phyloP scores from a whole-genome alignment of 805 yeast genomes.

The Ogataea corticis region DNA sequence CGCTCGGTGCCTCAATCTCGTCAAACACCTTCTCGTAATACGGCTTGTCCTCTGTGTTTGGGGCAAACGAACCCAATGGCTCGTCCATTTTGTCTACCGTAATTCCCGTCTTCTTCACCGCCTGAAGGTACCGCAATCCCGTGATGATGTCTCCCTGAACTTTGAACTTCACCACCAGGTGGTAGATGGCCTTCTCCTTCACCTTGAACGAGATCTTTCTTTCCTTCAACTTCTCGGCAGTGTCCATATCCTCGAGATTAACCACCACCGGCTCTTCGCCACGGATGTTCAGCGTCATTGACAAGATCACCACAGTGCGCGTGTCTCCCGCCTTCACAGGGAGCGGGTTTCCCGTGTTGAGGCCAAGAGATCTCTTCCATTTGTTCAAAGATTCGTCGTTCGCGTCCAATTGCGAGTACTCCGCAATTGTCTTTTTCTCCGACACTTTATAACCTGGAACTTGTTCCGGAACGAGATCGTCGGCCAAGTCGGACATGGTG shows the following conservation, averaged over 20 bases:
- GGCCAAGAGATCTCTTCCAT: slow-evolving; percentile 89
- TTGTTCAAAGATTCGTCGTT: slow-evolving; percentile 87
- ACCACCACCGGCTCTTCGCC: slow-evolving; percentile 69
- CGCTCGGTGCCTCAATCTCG: slow-evolving; percentile 89
- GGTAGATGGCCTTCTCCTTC: slow-evolving; percentile 76
- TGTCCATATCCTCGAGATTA: slow-evolving; percentile 60
- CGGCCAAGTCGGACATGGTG: slow-evolving; percentile 30
- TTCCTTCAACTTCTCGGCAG: slow-evolving; percentile 52
- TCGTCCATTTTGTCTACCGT: slow-evolving; percentile 84
- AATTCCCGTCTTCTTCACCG: slow-evolving; percentile 83
- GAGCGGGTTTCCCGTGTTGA: slow-evolving; percentile 55
- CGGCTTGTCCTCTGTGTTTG: slow-evolving; percentile 79
- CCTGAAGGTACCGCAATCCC: slow-evolving; percentile 83
- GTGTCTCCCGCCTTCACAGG: slow-evolving; percentile 72
- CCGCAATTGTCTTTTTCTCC: slow-evolving; percentile 77
- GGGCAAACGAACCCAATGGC: slow-evolving; percentile 89
- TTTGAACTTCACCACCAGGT: slow-evolving; percentile 71
- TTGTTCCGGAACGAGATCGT: slow-evolving; percentile 62
- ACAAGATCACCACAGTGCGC: slow-evolving; percentile 75
- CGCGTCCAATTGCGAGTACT: slow-evolving; percentile 80
- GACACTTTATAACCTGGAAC: slow-evolving; percentile 65
- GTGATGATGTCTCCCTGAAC: slow-evolving; percentile 85
- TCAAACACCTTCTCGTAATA: slow-evolving; percentile 68
- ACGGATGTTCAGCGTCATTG: slow-evolving; percentile 69
- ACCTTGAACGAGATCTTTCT: slow-evolving; percentile 66